phyloP scores from a whole-genome alignment of 495 filamentous ascomycete genomes.

The Penicillium verhagenii region DNA sequence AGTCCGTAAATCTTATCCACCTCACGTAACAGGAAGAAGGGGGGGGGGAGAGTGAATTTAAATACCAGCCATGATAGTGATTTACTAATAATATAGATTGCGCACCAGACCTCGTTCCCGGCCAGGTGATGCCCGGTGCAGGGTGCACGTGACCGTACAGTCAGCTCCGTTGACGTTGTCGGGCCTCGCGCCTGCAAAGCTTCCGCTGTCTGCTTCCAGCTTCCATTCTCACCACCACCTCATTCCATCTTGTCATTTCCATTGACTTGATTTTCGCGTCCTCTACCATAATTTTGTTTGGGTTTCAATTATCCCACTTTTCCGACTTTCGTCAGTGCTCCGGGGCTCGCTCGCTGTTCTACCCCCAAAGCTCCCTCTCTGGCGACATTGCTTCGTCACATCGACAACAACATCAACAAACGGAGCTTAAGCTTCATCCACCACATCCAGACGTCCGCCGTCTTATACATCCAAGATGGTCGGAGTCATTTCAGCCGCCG shows the following conservation, averaged over 20 bases:
- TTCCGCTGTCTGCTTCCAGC: slow-evolving; percentile 36
- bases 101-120: not conserved
- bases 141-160: slow-evolving; percentile 25
- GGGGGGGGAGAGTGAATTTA: not conserved
- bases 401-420: slow-evolving; percentile 25
- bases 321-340: slow-evolving; percentile 5
- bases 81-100: not conserved
- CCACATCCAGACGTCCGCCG: slow-evolving; percentile 7
- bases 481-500: slow-evolving; percentile 88
- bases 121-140: slow-evolving; percentile 4
- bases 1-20: not conserved
- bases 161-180: slow-evolving; percentile 45
- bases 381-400: slow-evolving; percentile 41
- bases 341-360: slow-evolving; percentile 23
- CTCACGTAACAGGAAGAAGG: no score
- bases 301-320: slow-evolving; percentile 11
- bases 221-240: slow-evolving; percentile 25
- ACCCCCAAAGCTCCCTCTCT: slow-evolving; percentile 32
- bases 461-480: slow-evolving; percentile 62
- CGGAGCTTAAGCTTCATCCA: slow-evolving; percentile 14
- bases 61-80: not conserved
- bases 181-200: slow-evolving; percentile 34
- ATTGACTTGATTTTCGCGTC: slow-evolving; percentile 19
- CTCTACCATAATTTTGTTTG: slow-evolving; percentile 11
- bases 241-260: slow-evolving; percentile 25